Evolutionary conservation across 2,329 filamentous ascomycete species (phyloP), one percentile per base, ranked within the genome.

Genomic region (Akanthomyces muscarius): DNA sequence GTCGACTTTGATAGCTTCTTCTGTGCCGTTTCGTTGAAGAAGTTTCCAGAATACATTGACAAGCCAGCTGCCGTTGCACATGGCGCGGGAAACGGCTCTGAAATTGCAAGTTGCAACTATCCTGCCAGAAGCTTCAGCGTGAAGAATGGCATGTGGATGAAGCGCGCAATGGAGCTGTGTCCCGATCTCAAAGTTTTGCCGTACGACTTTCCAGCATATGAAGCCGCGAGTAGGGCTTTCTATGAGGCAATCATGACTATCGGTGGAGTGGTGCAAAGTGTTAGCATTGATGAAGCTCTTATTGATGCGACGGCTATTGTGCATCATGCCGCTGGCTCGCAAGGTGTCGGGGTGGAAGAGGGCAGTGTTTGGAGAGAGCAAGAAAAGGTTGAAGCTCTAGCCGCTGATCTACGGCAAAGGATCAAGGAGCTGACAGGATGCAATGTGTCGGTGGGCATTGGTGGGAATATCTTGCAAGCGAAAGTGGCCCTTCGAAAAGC

Each of bases 121-220:
- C 87, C 89, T 23, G 95, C 96, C 7, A 86, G 95, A 44, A 83
- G 85, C 38, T 95, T 88, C 69, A 94, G 94, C 1, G 83, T 99
- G 61, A 97, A 93, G 72, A 99, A 99, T 69, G 96, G 96, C 44
- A 99, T 98, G 95, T 99, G 96, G 95, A 98, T 99, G 94, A 96
- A 94, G 73, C 83, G 84, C 41, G 95, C 95, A 0, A 81, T 89
- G 64, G 89, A 95, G 68, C 75, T 95, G 21, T 99, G 92, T 71
- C 89, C 94, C 0, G 86, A 92, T 25, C 80, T 99, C 21, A 92
- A 96, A 68, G 88, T 98, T 1, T 73, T 99, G n/a, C 91, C 93
- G 0, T 99, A 99, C 69, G 93, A 99, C 71, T 99, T 98, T 71
- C 89, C 90, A 2, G 94, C 88, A 0, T 99, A 99, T 68, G 95